Conservation (phyloP, 2,329 filamentous ascomycete genomes). For the Aureobasidium leucospermi region DNA sequence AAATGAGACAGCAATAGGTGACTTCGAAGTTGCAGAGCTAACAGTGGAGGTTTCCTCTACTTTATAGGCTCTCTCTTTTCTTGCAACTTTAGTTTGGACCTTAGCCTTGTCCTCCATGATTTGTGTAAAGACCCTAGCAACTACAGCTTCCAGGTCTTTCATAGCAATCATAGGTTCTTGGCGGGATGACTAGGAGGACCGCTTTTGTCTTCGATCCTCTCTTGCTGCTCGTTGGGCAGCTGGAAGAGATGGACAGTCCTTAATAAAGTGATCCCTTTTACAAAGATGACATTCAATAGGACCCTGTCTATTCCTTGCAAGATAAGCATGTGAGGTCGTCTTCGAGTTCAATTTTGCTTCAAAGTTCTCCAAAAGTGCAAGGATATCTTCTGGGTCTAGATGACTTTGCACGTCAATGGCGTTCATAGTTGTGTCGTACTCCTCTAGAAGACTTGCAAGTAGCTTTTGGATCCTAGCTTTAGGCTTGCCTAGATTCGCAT, state of each 20-base stretch:
- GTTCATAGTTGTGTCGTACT: too few species aligned
- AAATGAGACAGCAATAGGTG: background rate
- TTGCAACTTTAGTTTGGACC: background rate
- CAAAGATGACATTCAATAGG: background rate
- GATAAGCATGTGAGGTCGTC: too few species aligned
- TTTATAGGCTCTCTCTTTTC: background rate
- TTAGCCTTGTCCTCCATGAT: background rate
- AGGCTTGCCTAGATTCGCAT: too few species aligned
- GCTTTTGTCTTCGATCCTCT: background rate
- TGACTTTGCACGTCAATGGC: background rate
- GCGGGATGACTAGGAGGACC: background rate
- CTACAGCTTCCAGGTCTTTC: background rate
- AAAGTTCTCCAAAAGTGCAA: background rate
- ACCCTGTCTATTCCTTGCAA: background rate
- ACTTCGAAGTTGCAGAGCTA: background rate
- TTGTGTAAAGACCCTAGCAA: background rate
- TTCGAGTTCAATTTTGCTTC: too few species aligned
- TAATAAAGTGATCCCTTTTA: background rate
- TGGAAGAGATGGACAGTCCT: background rate
- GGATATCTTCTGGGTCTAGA: background rate
- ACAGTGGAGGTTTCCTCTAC: background rate
- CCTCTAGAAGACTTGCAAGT: too few species aligned
- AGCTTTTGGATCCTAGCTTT: too few species aligned
- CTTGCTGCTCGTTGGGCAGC: background rate
- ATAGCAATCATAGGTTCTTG: background rate